These are phyloP conservation scores for Spathaspora girioi DNA, from an alignment of 805 yeast genomes.

Conservation along the genomic window DNA sequence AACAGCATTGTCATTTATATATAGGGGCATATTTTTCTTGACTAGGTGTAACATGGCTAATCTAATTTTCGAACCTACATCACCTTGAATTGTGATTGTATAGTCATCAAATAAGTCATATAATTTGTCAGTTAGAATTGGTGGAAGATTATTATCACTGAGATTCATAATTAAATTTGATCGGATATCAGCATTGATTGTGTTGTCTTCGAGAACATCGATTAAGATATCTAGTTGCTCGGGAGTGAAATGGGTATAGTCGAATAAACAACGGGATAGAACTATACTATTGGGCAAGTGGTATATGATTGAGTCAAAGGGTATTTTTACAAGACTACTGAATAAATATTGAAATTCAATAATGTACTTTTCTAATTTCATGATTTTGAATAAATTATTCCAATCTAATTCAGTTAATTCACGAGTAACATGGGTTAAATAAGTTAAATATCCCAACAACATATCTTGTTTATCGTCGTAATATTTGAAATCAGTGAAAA, in stretches of 20 bases:
- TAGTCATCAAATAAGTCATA: constrained; percentile 64
- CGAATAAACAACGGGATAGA: constrained; percentile 20
- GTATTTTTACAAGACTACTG: constrained; percentile 1
- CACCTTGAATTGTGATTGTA: constrained; percentile 78
- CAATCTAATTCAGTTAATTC: constrained; percentile 9
- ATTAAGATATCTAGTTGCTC: constrained; percentile 18
- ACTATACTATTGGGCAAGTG: constrained; percentile 34
- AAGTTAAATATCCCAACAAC: constrained; percentile 33
- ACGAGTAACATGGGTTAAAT: constrained; percentile 8
- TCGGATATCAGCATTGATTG: constrained; percentile 28
- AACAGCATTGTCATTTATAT: constrained; percentile 9
- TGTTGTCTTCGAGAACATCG: constrained; percentile 18
- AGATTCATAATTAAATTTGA: constrained; percentile 22
- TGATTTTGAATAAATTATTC: constrained; percentile 15
- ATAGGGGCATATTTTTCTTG: constrained; percentile 14
- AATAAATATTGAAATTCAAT: constrained; percentile 16
- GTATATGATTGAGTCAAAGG: constrained; percentile 25
- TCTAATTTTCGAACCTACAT: constrained; percentile 81
- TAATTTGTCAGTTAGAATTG: constrained; percentile 6
- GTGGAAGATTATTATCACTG: constrained; percentile 7
- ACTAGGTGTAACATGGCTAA: constrained; percentile 44
- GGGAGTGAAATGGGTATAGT: constrained; percentile 10
- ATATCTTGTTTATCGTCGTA: constrained; percentile 28
- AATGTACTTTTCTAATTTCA: constrained; percentile 7
- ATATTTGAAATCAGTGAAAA: background rate